Base-by-base conservation (phyloP, 2,329 filamentous ascomycete species). In the Aspergillus awamori region DNA sequence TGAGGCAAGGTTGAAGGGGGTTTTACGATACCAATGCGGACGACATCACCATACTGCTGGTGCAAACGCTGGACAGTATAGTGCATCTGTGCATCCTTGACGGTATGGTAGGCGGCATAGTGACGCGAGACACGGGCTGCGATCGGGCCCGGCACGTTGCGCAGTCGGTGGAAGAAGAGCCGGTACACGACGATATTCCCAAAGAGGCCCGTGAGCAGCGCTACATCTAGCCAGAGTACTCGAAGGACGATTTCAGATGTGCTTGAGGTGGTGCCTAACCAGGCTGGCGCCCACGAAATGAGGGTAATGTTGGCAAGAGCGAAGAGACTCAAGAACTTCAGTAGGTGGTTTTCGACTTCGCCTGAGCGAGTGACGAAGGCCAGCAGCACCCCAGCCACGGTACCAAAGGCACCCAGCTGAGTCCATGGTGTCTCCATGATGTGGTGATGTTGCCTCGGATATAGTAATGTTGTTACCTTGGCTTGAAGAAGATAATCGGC, bases 41-140 rank as follows among this genome's bases (percentile, higher is more conserved):
- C 71, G 60, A 76, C 73, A 53, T 76, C 73, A 5, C 76, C 75
- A 61, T 76, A 76, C 33, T 68, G 59, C 1, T 59, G 59, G 60
- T 77, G 75, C 64, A 76, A 58, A 39, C 64, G 65, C 4, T 62
- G 68, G 4, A 77, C 36, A 47, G 74, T 69, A 33, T 69, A 65
- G 60, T 74, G 70, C 57, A 73, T 75, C 45, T 74, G 63, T 1
- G 69, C 59, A n/a, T 70, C 60, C 43, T 71, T 71, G 11, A 67
- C 64, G 2, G 65, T 59, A 8, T 67, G 53, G 20, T 63, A 57
- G 2, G 67, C 65, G 8, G 67, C 65, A 22, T 71, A 73, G 13
- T 76, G 68, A 2, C 69, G 69, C 11, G 67, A 69, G 8, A 76
- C 10, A 38, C 61, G 59, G 15, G 64, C 61, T 2, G 36, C 58